These are phyloP conservation scores for Trichoderma polysporum DNA, from an alignment of 2,329 filamentous ascomycete genomes.

Conservation along the genomic window DNA sequence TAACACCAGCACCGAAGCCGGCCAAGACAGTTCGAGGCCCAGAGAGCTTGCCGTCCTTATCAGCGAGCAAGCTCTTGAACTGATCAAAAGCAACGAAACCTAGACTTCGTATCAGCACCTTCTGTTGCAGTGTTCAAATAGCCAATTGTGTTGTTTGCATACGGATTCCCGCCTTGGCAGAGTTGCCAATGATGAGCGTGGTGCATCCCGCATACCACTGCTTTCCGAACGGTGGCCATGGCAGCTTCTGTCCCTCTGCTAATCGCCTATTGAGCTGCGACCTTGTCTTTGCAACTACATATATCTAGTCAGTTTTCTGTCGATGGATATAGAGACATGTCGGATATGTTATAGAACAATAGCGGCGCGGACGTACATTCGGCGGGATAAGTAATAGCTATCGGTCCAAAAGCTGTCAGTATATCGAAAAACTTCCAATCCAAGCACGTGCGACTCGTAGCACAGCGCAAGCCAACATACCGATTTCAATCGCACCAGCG, in stretches of 20 bases:
- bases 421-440: not conserved
- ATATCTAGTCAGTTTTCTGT: slow-evolving; percentile 12
- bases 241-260: slow-evolving; percentile 78
- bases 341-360: not conserved
- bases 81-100: slow-evolving; percentile 92
- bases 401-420: not conserved
- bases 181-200: slow-evolving; percentile 94
- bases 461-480: slow-evolving; percentile 47
- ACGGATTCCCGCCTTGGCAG: slow-evolving; percentile 93
- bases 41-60: slow-evolving; percentile 82
- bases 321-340: not conserved
- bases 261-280: slow-evolving; percentile 88
- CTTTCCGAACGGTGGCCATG: slow-evolving; percentile 88
- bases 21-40: slow-evolving; percentile 89
- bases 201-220: slow-evolving; percentile 99
- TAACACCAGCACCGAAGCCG: slow-evolving; percentile 91
- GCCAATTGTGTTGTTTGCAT: slow-evolving; percentile 38
- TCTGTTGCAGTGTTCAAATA: not conserved
- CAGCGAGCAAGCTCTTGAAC: slow-evolving; percentile 80
- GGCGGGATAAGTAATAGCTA: slow-evolving; percentile 86
- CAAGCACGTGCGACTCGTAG: slow-evolving; percentile 7
- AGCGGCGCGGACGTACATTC: slow-evolving; percentile 63
- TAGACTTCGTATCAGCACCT: slow-evolving; percentile 18
- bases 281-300: slow-evolving; percentile 83
- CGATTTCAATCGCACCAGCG: slow-evolving; percentile 93